Evolutionary conservation across 768 basidiomycete species (phyloP).

Genomic region (Lanmaoa rubissima): DNA sequence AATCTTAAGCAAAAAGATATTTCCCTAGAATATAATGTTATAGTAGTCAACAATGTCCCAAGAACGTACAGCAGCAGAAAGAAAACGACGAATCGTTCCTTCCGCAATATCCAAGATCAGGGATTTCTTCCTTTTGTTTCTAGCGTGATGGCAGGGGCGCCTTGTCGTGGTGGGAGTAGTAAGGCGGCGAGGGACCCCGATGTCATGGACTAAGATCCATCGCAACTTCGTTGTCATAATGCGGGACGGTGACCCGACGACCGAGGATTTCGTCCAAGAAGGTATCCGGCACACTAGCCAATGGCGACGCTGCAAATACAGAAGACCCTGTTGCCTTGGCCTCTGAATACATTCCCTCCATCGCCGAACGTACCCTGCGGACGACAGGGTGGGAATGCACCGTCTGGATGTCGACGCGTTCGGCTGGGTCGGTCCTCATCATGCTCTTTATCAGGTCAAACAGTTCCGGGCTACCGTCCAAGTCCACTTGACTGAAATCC

Average conservation of each 20-base stretch:
- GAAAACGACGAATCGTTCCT: conserved; percentile 7
- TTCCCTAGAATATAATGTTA: conserved; percentile 37
- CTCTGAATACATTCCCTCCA: conserved; percentile 51
- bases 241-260: conserved; percentile 10
- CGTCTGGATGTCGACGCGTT: conserved; percentile 54
- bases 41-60: conserved; percentile 35
- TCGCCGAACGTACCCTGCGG: conserved; percentile 54
- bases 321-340: conserved; percentile 35
- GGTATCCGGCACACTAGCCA: conserved; percentile 56
- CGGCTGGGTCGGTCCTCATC: conserved; percentile 70
- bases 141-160: neutral
- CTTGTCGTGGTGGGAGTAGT: conserved; percentile 6
- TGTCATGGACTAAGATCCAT: conserved; percentile 43
- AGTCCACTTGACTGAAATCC: conserved; percentile 84
- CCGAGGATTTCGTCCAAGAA: conserved; percentile 68
- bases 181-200: neutral
- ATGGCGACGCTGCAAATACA: conserved; percentile 58
- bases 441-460: conserved; percentile 67
- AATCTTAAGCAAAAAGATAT: conserved; percentile 30
- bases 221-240: conserved; percentile 26
- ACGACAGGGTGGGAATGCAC: conserved; percentile 67
- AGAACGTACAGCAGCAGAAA: conserved; percentile 31
- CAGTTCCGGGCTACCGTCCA: conserved; percentile 63
- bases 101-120: conserved; percentile 22
- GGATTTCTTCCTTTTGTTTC: conserved; percentile 6